Evolutionary conservation across 1,284 basidiomycete genomes (phyloP), one percentile per base, ranked within the genome.

Genomic region (Somion occarium): DNA sequence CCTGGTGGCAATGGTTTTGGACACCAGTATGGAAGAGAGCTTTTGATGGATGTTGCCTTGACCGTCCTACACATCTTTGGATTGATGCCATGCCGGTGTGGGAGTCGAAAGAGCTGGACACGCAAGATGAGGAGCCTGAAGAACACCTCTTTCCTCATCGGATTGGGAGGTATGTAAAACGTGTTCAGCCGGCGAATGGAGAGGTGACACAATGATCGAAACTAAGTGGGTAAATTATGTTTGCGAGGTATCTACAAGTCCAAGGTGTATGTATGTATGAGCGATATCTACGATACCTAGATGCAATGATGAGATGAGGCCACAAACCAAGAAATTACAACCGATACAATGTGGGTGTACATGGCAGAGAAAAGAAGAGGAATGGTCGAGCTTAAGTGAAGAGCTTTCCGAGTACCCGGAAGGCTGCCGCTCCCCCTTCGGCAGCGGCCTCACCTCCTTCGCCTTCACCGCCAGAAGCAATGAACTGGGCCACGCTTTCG

Each of bases 1-100:
- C 74, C 7, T 76, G 79, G 75, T 88, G 83, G 82, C 86, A 89
- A 64, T 57, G 69, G 1, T 73, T 84, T 47, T 87, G 84, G 83
- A 73, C 81, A 2, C 85, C 85, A 1, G 11, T 88, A 2, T 88
- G 86, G 87, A 59, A 60, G 3, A 24, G 69, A 0, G 63, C 68
- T 1, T 80, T 82, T 53, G 83, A 79, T 57, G 83, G 85, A 7
- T 88, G 85, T 58, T 69, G 67, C 52, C 55, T 87, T 42, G 80
- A 85, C 58, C 69, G 79, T 9, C 79, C 80, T 15, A 78, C 78
- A 2, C 73, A 86, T 62, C 19, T 71, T 0, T 82, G 74, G 71
- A 61, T 86, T 12, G 67, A 72, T 27, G 65, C 71, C 44, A 62
- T 74, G 59, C 66, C 59, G 38, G 71, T 77, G 48, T 59, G 60